Evolutionary conservation across 2,329 filamentous ascomycete species (phyloP).

Genomic region (Dactylellina sp.): DNA sequence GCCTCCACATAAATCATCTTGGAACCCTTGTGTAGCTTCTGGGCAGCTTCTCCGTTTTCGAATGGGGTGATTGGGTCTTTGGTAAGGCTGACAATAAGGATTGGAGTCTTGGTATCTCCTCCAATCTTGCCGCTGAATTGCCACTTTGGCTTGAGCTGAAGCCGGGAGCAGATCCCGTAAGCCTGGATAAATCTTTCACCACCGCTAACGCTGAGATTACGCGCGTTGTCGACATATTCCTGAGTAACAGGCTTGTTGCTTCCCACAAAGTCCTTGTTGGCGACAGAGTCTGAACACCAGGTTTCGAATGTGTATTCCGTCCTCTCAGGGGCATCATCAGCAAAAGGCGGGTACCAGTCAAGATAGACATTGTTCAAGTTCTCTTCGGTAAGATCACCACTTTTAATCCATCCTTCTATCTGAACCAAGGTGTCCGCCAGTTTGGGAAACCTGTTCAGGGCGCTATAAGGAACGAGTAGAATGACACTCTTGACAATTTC

Average conservation of each 20-base stretch:
- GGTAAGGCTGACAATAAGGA: constrained; percentile 36
- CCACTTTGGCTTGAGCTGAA: constrained; percentile 40
- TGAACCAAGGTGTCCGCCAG: constrained; percentile 27
- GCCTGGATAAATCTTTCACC: constrained; percentile 40
- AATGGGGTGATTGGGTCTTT: constrained; percentile 44
- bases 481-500: constrained; percentile 37
- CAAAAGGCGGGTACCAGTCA: constrained; percentile 13
- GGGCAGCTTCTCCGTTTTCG: constrained; percentile 40
- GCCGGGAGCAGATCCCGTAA: constrained; percentile 30
- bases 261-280: constrained; percentile 10
- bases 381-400: constrained; percentile 18
- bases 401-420: constrained; percentile 22
- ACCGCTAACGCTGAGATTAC: constrained; percentile 11
- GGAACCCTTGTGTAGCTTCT: constrained; percentile 23
- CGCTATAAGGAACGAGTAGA: constrained; percentile 25
- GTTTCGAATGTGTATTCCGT: constrained; percentile 31
- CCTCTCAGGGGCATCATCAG: constrained; percentile 7
- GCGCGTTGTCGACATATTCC: constrained; percentile 23
- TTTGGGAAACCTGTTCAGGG: constrained; percentile 24
- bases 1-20: constrained; percentile 53
- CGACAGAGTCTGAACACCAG: constrained; percentile 34
- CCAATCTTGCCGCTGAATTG: constrained; percentile 40
- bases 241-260: constrained; percentile 22
- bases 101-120: constrained; percentile 35
- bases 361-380: constrained; percentile 13